Evolutionary conservation across 805 yeast species (phyloP).

Genomic region (Metschnikowia matae): DNA sequence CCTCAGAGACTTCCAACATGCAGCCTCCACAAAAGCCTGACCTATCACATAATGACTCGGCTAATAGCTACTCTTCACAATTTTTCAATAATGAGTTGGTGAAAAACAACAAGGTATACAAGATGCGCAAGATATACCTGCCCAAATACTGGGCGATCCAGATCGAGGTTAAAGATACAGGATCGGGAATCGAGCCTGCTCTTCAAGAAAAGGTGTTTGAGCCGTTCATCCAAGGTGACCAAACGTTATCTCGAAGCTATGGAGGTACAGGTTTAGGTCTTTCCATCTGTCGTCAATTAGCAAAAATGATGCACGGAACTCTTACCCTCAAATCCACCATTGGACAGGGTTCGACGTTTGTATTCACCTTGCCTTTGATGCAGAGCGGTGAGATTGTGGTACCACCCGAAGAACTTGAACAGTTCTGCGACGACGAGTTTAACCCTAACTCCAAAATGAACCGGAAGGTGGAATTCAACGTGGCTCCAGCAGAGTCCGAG

Average conservation of each 20-base stretch:
- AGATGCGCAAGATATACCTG: conserved; percentile 30
- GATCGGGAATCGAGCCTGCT: conserved; percentile 87
- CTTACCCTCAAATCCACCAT: conserved; percentile 67
- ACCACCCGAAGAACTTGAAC: conserved; percentile 32
- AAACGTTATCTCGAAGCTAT: conserved; percentile 80
- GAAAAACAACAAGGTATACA: conserved; percentile 33
- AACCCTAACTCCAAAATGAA: conserved; percentile 50
- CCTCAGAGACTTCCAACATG: neutral
- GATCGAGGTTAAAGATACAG: conserved; percentile 81
- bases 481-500: conserved; percentile 6
- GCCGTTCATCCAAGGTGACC: conserved; percentile 97
- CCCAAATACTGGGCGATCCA: conserved; percentile 55
- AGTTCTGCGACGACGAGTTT: conserved; percentile 63
- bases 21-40: conserved; percentile 1
- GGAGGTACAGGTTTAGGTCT: conserved; percentile 97
- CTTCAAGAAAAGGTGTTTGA: conserved; percentile 85
- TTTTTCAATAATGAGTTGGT: conserved; percentile 27
- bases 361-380: conserved; percentile 70
- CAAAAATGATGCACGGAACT: conserved; percentile 86
- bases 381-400: conserved; percentile 56
- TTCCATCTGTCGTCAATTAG: conserved; percentile 83
- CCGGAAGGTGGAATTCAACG: conserved; percentile 46
- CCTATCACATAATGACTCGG: neutral
- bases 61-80: neutral
- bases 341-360: conserved; percentile 83